phyloP scores from a whole-genome alignment of 352 stramenopile species.

The Lagenidium giganteum region DNA sequence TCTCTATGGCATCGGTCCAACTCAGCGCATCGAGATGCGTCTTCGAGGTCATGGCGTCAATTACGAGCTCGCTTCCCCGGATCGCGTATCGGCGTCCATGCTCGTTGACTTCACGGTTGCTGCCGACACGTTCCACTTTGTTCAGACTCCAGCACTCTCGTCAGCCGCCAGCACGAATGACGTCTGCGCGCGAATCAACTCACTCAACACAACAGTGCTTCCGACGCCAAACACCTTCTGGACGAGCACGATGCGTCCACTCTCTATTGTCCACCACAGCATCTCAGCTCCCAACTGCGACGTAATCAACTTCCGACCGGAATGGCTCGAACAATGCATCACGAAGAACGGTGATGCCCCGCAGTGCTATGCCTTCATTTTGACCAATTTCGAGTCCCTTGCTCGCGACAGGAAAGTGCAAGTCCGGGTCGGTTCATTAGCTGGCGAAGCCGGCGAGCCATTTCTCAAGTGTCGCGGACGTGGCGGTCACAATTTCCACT shows the following conservation, averaged over 20 bases:
- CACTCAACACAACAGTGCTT: slow-evolving; percentile 18
- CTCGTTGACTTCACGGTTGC: too few species aligned
- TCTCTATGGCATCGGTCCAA: too few species aligned
- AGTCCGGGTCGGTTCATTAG: slow-evolving; percentile 1
- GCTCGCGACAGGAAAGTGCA: background rate
- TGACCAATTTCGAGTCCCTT: slow-evolving; percentile 18
- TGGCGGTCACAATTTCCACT: slow-evolving; percentile 8
- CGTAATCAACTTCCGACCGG: slow-evolving; percentile 13
- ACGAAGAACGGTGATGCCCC: slow-evolving; percentile 3
- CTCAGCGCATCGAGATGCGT: too few species aligned
- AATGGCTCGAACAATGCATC: slow-evolving; percentile 6
- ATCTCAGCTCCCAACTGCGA: slow-evolving; percentile 24
- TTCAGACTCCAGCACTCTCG: too few species aligned
- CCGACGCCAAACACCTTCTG: slow-evolving; percentile 23
- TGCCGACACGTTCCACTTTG: too few species aligned
- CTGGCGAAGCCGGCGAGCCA: slow-evolving; percentile 6
- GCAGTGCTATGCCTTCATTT: slow-evolving; percentile 12
- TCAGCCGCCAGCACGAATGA: too few species aligned
- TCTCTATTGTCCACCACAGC: slow-evolving; percentile 22
- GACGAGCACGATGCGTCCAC: slow-evolving; percentile 13
- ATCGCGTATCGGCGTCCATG: too few species aligned
- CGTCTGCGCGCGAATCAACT: slow-evolving; percentile 19
- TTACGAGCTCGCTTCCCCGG: too few species aligned
- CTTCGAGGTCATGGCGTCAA: too few species aligned
- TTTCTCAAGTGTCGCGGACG: slow-evolving; percentile 13